phyloP scores from a whole-genome alignment of 73 alveolate genomes.

The Uronychia binucleata region DNA sequence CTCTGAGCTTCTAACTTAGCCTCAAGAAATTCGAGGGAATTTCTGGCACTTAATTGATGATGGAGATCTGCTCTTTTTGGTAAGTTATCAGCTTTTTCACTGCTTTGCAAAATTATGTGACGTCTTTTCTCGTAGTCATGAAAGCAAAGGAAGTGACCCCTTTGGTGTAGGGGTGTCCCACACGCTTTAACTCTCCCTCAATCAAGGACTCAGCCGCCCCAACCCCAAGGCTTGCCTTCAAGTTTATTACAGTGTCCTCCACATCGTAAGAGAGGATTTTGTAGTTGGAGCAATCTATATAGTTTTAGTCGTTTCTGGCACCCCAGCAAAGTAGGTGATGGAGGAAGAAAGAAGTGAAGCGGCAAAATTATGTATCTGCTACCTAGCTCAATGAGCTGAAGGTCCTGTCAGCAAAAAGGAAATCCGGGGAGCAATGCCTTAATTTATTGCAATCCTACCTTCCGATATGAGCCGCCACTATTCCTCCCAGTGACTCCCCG shows the following conservation, averaged over 20 bases:
- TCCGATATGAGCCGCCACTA: conserved; percentile 18
- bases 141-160: neutral
- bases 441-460: neutral
- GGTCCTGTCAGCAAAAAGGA: conserved; percentile 28
- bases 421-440: conserved; percentile 8
- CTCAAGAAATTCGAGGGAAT: too few relatives aligned
- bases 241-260: neutral
- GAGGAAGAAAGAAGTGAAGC: neutral
- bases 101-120: neutral
- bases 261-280: neutral
- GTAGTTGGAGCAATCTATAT: neutral
- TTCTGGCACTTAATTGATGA: too few relatives aligned
- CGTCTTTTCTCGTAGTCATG: neutral
- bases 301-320: neutral
- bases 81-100: too few relatives aligned
- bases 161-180: neutral
- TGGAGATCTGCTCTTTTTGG: too few relatives aligned
- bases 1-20: too few relatives aligned
- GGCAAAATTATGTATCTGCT: neutral
- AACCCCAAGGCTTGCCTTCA: neutral
- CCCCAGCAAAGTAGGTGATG: neutral
- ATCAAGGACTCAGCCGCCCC: neutral
- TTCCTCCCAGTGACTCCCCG: conserved; percentile 35
- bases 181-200: neutral
- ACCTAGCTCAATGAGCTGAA: conserved; percentile 11